phyloP scores from a whole-genome alignment of 2,329 filamentous ascomycete species.

The Ophiostoma sp. region DNA sequence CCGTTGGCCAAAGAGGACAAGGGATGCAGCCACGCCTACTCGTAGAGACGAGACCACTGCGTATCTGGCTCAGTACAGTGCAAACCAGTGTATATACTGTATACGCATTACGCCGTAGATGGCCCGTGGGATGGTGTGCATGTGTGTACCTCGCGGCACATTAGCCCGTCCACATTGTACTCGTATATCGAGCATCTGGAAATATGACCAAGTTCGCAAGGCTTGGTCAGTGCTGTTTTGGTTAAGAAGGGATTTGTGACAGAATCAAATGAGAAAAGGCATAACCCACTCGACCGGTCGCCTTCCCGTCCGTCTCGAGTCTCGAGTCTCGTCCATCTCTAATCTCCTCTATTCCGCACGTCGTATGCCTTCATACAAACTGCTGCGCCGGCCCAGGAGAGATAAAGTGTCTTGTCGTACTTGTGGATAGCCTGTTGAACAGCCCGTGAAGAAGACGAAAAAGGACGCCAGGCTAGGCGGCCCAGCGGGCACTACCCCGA shows the following conservation, averaged over 20 bases:
- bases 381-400: no score
- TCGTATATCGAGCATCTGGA: neutral
- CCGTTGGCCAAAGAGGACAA: neutral
- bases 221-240: neutral
- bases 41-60: no score
- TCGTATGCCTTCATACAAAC: no score
- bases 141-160: neutral
- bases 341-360: neutral
- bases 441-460: no score
- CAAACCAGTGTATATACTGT: neutral
- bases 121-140: neutral
- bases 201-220: neutral
- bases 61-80: neutral
- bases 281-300: neutral
- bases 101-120: constrained; percentile 7
- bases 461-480: neutral
- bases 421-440: no score
- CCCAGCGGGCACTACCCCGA: constrained; percentile 13
- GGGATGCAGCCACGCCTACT: neutral
- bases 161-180: neutral
- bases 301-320: neutral
- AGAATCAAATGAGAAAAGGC: neutral
- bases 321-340: neutral
- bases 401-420: no score
- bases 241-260: neutral